Base-by-base conservation (phyloP, 1,284 basidiomycete genomes). In the Testicularia cyperi region DNA sequence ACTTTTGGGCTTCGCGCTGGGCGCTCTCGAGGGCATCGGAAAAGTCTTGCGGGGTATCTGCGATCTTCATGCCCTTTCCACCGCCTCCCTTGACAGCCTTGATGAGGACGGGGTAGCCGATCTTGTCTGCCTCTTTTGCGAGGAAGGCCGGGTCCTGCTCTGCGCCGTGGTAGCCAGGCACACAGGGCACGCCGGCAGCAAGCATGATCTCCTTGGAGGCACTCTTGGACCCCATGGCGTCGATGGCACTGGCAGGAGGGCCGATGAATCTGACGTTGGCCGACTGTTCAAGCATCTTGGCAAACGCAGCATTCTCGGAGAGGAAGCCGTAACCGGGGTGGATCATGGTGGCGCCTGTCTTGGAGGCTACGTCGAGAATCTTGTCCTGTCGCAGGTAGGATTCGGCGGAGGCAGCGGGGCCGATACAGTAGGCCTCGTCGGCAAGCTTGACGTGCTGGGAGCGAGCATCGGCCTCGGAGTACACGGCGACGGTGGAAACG, bases 401-500 rank as follows among this genome's bases (percentile, higher is more conserved):
- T 74, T 94, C 86, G 0, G 86, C 78, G 0, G 89, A 91, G 0
- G 86, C 85, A 1, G 92, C 88, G 14, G 90, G 89, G 1, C 92
- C 92, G 38, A 96, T 91, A 65, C 87, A 88, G 74, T 90, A 92
- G 5, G 92, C 91, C 73, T 96, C 92, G 72, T 96, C 92, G n/a
- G 92, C 92, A 86, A 90, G 41, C 30, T 48, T 32, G 15, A 70
- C 90, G 77, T 94, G 90, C 43, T 90, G 77, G 0, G 88, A 83
- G 61, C 85, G 80, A 20, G 81, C 82, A 66, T 96, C 92, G 7
- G 85, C 88, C 36, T 90, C 87, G 44, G 88, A 90, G 74, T 88
- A 95, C 22, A 95, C 88, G 1, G 90, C 90, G 14, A 95, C 88
- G 0, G 88, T 91, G 80, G 83, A 85, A 70, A 95, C 86, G 1